Evolutionary conservation across 176 grass and related monocot species (phyloP), one percentile per base, ranked within the genome.

Genomic region (Bonia amplexicaulis): DNA sequence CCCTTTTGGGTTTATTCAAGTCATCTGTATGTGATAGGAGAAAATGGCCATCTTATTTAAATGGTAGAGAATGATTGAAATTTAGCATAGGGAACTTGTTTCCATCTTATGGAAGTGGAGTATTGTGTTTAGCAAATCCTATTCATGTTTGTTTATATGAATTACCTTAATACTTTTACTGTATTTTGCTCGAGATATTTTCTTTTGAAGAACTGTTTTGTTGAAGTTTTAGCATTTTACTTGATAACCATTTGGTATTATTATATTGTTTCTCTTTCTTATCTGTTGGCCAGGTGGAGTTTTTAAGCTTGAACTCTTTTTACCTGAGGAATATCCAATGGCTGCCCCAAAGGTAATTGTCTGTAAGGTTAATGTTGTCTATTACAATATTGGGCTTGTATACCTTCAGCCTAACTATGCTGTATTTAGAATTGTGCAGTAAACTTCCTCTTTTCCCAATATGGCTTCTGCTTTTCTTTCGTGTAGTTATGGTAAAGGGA

Each of bases 321-420:
- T 95, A 89, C 96, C 96, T n/a, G 96, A 98, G 85, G 96, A 98
- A 85, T 98, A 98, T 82, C 96, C 96, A 45, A 98, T 98, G 96
- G 93, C 96, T 79, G 91, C 96, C 25, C 96, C 96, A 3, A 96
- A 98, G 84, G 96, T 94, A 91, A 90, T 47, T 70, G n/a, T 40
- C 33, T 65, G 22, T 63, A 77, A 17, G 29, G 22, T 79, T 79
- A 69, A 31, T 67, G n/a, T 42, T 76, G 1, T 33, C 3, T 44
- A 12, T 48, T 31, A 19, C n/a, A 14, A 19, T 85, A 75, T 69
- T 9, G 29, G 9, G 2, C 40, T 8, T 80, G 40, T 51, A 85
- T 79, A 69, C 26, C 6, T 40, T 40, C 7, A 40, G 66, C 27
- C 22, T 82, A 70, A 73, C 49, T 57, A 23, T 49, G 7, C 1